These are phyloP conservation scores for Parmelia sp. DNA, from an alignment of 495 filamentous ascomycete species.

Conservation along the genomic window DNA sequence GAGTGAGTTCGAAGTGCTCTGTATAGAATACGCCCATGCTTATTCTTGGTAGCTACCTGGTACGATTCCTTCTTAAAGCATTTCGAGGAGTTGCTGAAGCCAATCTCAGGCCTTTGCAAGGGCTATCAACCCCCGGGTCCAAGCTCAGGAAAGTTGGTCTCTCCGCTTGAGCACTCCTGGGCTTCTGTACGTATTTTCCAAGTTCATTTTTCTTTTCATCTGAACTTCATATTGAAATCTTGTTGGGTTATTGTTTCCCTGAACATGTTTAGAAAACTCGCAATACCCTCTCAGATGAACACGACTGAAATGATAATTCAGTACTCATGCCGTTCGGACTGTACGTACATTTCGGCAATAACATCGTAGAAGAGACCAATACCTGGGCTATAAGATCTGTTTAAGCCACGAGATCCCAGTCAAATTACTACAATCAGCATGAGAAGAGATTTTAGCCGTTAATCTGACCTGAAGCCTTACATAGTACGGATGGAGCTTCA, in stretches of 20 bases:
- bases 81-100: slow-evolving; percentile 9
- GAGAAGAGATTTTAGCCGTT: background rate
- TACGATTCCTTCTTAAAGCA: slow-evolving; percentile 28
- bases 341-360: background rate
- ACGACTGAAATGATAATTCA: too few relatives aligned
- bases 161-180: slow-evolving; percentile 70
- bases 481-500: slow-evolving; percentile 71
- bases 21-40: slow-evolving; percentile 29
- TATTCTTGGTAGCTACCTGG: slow-evolving; percentile 51
- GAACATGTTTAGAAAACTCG: too few relatives aligned
- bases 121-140: slow-evolving; percentile 58
- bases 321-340: slow-evolving; percentile 65
- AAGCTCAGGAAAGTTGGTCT: slow-evolving; percentile 54
- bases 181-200: too few relatives aligned
- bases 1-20: slow-evolving; percentile 56
- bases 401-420: background rate
- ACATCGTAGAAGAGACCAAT: background rate
- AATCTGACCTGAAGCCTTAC: background rate
- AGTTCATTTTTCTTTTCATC: too few relatives aligned
- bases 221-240: too few relatives aligned
- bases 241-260: too few relatives aligned
- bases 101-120: slow-evolving; percentile 54
- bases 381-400: background rate
- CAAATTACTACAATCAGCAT: background rate
- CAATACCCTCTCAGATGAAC: too few relatives aligned